A percentile compares a stretch with the other conserved stretches of the same genome.
These are phyloP conservation scores for Elasticomyces elasticus DNA, from an alignment of 495 filamentous ascomycete genomes.

Conservation along the genomic window DNA sequence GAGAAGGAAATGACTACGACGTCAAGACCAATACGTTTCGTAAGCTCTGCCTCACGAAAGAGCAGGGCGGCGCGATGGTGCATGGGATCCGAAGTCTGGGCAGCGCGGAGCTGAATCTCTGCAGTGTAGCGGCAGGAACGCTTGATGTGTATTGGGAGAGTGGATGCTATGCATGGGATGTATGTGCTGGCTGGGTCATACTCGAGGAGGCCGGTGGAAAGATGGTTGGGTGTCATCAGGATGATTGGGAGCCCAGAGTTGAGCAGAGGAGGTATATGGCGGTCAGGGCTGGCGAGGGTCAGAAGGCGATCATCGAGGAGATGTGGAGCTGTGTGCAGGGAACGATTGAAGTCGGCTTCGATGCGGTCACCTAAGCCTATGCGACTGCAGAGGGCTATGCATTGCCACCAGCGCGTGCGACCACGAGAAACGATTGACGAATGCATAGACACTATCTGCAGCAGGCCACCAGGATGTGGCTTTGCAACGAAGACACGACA, in stretches of 20 bases:
- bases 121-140: constrained; percentile 66
- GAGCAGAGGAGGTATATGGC: constrained; percentile 73
- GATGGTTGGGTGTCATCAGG: constrained; percentile 60
- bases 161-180: constrained; percentile 93
- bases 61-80: constrained; percentile 73
- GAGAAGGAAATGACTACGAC: constrained; percentile 62
- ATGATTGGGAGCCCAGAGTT: constrained; percentile 61
- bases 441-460: neutral
- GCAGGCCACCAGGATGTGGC: neutral
- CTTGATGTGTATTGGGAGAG: constrained; percentile 88
- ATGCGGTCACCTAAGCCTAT: constrained; percentile 7
- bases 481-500: neutral
- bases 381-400: too few relatives aligned
- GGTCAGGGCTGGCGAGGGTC: constrained; percentile 49
- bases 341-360: constrained; percentile 38
- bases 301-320: constrained; percentile 68
- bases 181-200: constrained; percentile 84
- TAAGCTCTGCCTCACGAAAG: constrained; percentile 50
- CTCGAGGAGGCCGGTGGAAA: constrained; percentile 69
- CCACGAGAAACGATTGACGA: neutral
- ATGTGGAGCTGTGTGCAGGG: constrained; percentile 58
- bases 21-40: constrained; percentile 62
- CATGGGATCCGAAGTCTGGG: constrained; percentile 67
- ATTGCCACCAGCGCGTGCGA: too few relatives aligned
- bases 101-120: constrained; percentile 74